A percentile compares a stretch with the other conserved stretches of the same genome.
phyloP scores from a whole-genome alignment of 116 monocot species.

The Phalaenopsis hybrid region DNA sequence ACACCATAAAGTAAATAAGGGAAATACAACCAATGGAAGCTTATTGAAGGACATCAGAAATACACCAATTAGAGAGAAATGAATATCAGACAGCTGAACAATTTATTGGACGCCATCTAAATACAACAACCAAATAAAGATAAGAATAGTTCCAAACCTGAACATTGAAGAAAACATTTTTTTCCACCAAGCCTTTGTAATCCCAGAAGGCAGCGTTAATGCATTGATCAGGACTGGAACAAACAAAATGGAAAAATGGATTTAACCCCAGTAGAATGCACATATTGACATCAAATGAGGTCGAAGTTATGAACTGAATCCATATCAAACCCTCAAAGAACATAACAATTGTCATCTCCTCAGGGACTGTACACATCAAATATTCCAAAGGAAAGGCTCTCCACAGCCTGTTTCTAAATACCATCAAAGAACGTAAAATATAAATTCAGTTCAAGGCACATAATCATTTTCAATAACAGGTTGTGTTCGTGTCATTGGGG shows the following conservation, averaged over 20 bases:
- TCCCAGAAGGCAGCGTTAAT: neutral
- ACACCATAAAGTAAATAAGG: neutral
- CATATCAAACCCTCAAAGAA: constrained; percentile 8
- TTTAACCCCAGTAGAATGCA: constrained; percentile 23
- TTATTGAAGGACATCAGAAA: constrained; percentile 2
- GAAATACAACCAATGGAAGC: neutral
- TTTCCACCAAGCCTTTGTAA: neutral
- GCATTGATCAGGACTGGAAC: constrained; percentile 15
- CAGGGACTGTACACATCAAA: constrained; percentile 25
- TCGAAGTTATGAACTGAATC: neutral
- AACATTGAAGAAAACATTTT: neutral
- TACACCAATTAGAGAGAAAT: constrained; percentile 1
- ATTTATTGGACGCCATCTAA: constrained; percentile 7
- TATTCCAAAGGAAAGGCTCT: constrained; percentile 7
- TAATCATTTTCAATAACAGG: constrained; percentile 76
- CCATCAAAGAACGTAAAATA: neutral
- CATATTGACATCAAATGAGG: constrained; percentile 1
- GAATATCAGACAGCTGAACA: constrained; percentile 3
- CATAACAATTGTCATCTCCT: constrained; percentile 16
- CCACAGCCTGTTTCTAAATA: neutral
- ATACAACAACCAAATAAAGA: constrained; percentile 5
- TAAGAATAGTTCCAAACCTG: neutral
- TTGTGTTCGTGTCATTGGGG: constrained; percentile 51
- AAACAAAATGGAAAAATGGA: constrained; percentile 12
- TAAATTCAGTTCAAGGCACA: constrained; percentile 30